These are phyloP conservation scores for Blastomyces parvus DNA, from an alignment of 2,329 filamentous ascomycete species.

Conservation along the genomic window DNA sequence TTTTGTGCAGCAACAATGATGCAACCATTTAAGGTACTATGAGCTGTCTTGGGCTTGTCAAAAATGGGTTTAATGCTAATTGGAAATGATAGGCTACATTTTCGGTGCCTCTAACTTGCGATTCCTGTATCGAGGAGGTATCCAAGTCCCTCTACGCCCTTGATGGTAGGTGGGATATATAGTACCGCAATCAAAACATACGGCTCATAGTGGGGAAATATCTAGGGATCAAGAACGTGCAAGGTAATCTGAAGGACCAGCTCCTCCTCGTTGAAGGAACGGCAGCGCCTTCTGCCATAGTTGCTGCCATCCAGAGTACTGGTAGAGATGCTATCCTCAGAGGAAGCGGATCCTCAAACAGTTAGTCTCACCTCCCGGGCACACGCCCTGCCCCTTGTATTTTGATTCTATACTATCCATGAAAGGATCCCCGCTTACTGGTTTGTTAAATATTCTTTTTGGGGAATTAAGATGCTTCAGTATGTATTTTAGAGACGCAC, in stretches of 20 bases:
- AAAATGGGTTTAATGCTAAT: conserved; percentile 5
- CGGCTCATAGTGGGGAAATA: neutral
- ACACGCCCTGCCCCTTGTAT: conserved; percentile 7
- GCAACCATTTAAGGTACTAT: conserved; percentile 38
- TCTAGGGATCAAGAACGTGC: conserved; percentile 68
- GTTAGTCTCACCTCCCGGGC: conserved; percentile 36
- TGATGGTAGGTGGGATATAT: conserved; percentile 41
- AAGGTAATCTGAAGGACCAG: conserved; percentile 73
- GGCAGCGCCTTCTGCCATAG: conserved; percentile 79
- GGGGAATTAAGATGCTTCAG: conserved; percentile 53
- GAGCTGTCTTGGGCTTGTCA: neutral
- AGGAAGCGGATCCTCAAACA: conserved; percentile 75
- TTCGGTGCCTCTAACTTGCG: conserved; percentile 87
- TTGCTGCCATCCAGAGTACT: conserved; percentile 76
- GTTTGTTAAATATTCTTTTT: neutral
- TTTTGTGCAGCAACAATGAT: conserved; percentile 29
- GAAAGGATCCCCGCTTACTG: conserved; percentile 1
- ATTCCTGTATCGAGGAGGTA: conserved; percentile 78
- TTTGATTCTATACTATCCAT: conserved; percentile 2
- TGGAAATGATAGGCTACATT: conserved; percentile 63
- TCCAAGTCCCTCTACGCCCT: conserved; percentile 68
- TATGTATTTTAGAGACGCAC: conserved; percentile 91
- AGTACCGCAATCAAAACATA: neutral
- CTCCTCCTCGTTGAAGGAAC: conserved; percentile 79
- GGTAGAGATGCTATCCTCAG: conserved; percentile 90